phyloP scores from a whole-genome alignment of 495 filamentous ascomycete species.

The Paragyromitra xinjiangensis region DNA sequence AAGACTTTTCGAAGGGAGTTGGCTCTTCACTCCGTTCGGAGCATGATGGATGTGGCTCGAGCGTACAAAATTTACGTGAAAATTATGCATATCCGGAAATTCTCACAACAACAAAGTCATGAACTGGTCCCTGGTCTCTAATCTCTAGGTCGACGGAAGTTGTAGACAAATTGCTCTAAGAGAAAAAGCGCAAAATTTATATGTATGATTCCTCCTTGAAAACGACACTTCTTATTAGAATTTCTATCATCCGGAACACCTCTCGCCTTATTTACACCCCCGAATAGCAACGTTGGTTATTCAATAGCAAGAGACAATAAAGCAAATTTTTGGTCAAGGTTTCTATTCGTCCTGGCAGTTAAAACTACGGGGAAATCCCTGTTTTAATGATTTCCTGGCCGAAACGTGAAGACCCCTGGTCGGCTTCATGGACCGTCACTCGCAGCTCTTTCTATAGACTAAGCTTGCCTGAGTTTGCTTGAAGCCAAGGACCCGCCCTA shows the following conservation, averaged over 20 bases:
- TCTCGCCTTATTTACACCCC: not conserved
- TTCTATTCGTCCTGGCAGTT: not conserved
- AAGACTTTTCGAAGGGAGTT: not conserved
- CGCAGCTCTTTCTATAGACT: not conserved
- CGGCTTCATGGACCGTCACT: conserved; percentile 8
- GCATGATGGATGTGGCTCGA: not conserved
- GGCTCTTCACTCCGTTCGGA: not conserved
- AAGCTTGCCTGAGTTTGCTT: not conserved
- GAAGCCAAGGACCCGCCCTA: too few relatives aligned
- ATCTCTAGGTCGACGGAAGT: not conserved
- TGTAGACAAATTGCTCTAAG: not conserved
- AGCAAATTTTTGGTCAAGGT: not conserved
- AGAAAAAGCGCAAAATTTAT: not conserved
- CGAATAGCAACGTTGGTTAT: not conserved
- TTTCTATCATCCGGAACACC: not conserved
- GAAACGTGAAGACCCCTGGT: not conserved
- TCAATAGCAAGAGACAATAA: not conserved
- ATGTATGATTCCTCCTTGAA: not conserved
- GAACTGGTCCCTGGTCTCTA: not conserved
- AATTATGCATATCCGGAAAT: not conserved
- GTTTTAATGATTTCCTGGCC: not conserved
- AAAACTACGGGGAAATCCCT: not conserved
- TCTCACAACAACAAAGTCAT: not conserved
- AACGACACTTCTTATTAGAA: not conserved
- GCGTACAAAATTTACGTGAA: not conserved